Evolutionary conservation across 345 rosid species (phyloP).

Genomic region (Moricandia arvensis): DNA sequence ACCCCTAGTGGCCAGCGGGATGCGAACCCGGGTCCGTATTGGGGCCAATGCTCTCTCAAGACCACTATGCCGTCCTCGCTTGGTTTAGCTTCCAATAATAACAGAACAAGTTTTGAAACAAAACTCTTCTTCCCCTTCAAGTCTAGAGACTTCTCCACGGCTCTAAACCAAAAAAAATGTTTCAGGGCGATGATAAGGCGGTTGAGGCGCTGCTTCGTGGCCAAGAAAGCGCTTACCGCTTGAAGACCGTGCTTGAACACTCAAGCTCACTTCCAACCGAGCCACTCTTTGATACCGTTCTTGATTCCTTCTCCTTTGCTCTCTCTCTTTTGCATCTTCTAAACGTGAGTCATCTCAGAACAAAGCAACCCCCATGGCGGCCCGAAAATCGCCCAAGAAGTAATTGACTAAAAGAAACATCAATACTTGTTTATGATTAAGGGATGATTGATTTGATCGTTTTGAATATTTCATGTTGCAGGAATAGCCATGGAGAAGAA

Average conservation of each 20-base stretch:
- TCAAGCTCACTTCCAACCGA: not conserved
- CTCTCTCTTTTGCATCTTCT: constrained; percentile 2
- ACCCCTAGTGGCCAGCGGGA: too few species aligned
- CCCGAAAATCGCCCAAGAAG: not conserved
- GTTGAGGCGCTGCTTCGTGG: constrained; percentile 16
- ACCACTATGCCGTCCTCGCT: too few species aligned
- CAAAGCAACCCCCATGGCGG: not conserved
- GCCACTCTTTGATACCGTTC: constrained; percentile 9
- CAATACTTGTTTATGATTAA: too few species aligned
- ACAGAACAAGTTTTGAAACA: too few species aligned
- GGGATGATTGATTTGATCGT: not conserved
- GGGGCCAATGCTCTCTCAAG: too few species aligned
- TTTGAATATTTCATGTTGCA: not conserved
- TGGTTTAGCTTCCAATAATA: too few species aligned
- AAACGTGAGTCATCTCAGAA: not conserved
- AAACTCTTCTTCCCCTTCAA: too few species aligned
- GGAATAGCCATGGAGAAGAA: not conserved
- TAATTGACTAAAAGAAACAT: too few species aligned
- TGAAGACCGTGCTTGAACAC: constrained; percentile 12
- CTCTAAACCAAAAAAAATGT: too few species aligned
- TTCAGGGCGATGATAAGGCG: too few species aligned
- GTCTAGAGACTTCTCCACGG: too few species aligned
- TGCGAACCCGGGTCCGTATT: too few species aligned
- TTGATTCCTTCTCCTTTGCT: constrained; percentile 10
- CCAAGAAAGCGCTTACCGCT: constrained; percentile 13